These are phyloP conservation scores for Monosporascus sp. DNA, from an alignment of 2,329 filamentous ascomycete species.

Conservation along the genomic window DNA sequence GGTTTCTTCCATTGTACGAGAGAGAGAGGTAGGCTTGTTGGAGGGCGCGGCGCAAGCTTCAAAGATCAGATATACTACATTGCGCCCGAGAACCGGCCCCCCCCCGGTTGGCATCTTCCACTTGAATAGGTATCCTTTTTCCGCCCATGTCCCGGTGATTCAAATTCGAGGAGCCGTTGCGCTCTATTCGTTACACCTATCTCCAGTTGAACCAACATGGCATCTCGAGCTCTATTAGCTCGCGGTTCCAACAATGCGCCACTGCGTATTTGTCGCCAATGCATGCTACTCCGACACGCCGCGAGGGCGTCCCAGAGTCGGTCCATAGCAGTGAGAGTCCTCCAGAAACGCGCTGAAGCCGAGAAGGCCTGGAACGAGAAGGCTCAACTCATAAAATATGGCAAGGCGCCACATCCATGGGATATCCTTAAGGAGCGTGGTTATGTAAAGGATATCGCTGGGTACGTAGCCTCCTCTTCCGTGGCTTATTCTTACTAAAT, in stretches of 20 bases:
- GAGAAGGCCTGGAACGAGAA: slow-evolving; percentile 30
- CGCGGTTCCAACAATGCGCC: slow-evolving; percentile 6
- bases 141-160: slow-evolving; percentile 1
- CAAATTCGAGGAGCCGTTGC: neutral
- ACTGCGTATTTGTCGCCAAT: slow-evolving; percentile 20
- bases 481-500: neutral
- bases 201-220: slow-evolving; percentile 12
- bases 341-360: slow-evolving; percentile 37
- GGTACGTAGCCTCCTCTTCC: slow-evolving; percentile 42
- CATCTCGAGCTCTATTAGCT: slow-evolving; percentile 4
- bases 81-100: no score
- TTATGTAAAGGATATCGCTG: slow-evolving; percentile 68
- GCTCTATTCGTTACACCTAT: neutral
- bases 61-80: no score
- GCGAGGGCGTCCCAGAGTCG: slow-evolving; percentile 21
- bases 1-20: no score
- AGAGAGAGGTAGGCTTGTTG: no score
- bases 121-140: no score
- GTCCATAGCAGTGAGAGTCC: slow-evolving; percentile 35
- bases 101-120: no score
- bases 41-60: no score
- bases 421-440: slow-evolving; percentile 66
- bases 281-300: slow-evolving; percentile 12
- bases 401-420: slow-evolving; percentile 51
- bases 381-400: slow-evolving; percentile 36